Evolutionary conservation across 768 basidiomycete genomes (phyloP).

Genomic region (Amanita fuliginea): DNA sequence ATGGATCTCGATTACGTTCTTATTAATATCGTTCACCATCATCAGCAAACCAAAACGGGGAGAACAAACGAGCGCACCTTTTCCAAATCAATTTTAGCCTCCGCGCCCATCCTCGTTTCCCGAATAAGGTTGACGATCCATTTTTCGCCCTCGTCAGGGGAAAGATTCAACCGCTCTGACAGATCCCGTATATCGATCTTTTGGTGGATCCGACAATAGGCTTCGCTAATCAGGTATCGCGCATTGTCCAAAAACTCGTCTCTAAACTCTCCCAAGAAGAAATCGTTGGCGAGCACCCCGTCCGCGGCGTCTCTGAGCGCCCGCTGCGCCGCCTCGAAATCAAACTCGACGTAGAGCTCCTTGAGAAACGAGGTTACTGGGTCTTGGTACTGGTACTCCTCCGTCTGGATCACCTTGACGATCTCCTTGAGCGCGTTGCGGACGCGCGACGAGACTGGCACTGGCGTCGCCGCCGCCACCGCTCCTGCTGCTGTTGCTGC

Average conservation of each 20-base stretch:
- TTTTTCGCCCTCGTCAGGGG: conserved; percentile 93
- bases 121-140: conserved; percentile 99
- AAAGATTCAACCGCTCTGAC: conserved; percentile 86
- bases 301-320: conserved; percentile 68
- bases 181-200: conserved; percentile 87
- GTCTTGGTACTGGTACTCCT: conserved; percentile 94
- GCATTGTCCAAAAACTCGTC: conserved; percentile 97
- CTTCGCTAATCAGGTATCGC: conserved; percentile 91
- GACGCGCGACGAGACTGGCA: conserved; percentile 55
- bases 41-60: not conserved
- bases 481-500: conserved; percentile 12
- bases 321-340: conserved; percentile 90
- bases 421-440: conserved; percentile 85
- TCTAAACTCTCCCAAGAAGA: conserved; percentile 84
- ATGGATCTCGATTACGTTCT: conserved; percentile 94
- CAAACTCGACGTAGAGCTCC: conserved; percentile 91
- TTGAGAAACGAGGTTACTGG: conserved; percentile 89
- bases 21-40: no score
- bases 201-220: conserved; percentile 96
- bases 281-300: conserved; percentile 74
- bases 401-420: conserved; percentile 88
- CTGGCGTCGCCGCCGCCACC: conserved; percentile 12
- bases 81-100: conserved; percentile 96
- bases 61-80: no score
- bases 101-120: conserved; percentile 92